These are phyloP conservation scores for Megacollybia platyphylla DNA, from an alignment of 1,284 basidiomycete genomes.

Conservation along the genomic window DNA sequence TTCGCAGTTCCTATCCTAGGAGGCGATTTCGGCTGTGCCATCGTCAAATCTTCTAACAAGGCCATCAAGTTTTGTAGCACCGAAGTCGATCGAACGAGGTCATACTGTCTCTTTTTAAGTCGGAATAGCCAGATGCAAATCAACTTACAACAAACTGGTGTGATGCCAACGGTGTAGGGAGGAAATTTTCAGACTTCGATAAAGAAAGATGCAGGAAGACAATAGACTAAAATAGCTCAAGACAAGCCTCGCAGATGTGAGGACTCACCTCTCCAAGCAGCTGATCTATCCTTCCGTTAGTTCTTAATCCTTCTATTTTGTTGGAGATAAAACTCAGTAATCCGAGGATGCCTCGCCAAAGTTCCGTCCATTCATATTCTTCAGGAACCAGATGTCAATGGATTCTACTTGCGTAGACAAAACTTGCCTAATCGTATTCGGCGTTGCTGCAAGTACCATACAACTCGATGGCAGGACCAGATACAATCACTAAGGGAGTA, in stretches of 20 bases:
- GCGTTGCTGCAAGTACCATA: constrained; percentile 42
- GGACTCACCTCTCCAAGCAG: constrained; percentile 36
- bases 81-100: constrained; percentile 41
- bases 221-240: constrained; percentile 23
- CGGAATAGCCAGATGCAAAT: not conserved
- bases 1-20: constrained; percentile 14
- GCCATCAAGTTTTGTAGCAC: constrained; percentile 31
- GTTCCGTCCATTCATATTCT: constrained; percentile 55
- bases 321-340: constrained; percentile 40
- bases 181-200: constrained; percentile 31
- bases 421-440: constrained; percentile 36
- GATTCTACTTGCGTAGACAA: not conserved
- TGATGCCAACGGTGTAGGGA: constrained; percentile 36
- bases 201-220: constrained; percentile 35
- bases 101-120: constrained; percentile 29
- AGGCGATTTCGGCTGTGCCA: constrained; percentile 12
- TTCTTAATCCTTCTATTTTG: constrained; percentile 34
- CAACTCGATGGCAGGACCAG: constrained; percentile 32
- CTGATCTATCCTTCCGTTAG: constrained; percentile 35
- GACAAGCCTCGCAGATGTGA: not conserved
- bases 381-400: not conserved
- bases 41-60: constrained; percentile 26
- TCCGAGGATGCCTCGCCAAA: constrained; percentile 44
- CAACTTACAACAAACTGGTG: constrained; percentile 48
- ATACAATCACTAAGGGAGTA: constrained; percentile 31